Evolutionary conservation across 1,284 basidiomycete genomes (phyloP), one percentile per base, ranked within the genome.

Genomic region (Sparassis latifolia): DNA sequence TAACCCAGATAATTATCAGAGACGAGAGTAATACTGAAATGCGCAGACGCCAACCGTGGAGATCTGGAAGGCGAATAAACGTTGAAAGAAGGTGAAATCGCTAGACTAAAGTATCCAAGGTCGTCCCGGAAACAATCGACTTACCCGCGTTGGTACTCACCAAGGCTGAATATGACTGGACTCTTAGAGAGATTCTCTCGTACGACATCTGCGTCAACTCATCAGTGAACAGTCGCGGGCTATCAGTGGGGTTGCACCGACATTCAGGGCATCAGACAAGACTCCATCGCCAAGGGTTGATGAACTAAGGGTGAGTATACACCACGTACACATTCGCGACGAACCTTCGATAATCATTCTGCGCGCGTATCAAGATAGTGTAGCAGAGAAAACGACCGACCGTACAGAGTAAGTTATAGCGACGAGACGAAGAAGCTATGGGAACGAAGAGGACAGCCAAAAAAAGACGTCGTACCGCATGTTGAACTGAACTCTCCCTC

Each of bases 341-440:
- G 39, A 53, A 62, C 58, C 61, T 60, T 62, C 4, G 32, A 50
- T 20, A 20, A 20, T 54, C 50, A 52, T 51, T 52, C 55, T 48
- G 51, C 42, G 41, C 30, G 35, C 42, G 44, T 41, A 51, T 47
- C 44, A 44, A 50, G 41, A 33, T 42, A 53, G 43, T 48, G 49
- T 47, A 48, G 49, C 47, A 50, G 27, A 42, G 53, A 52, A 58
- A 47, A 59, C 48, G 57, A 64, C 62, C 60, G 56, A 64, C 62
- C 62, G 62, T 61, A 62, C 60, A 60, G 45, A 51, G 46, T 53
- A 52, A 30, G 47, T 52, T 59, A 57, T 45, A 47, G 51, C 53
- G 37, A 48, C 33, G 37, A 53, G 37, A 27, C 33, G 45, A 55
- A 59, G 49, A 32, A 49, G 51, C 42, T 35, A 48, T 47, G 45